A percentile compares a stretch with the other conserved stretches of the same genome.
Evolutionary conservation across 495 filamentous ascomycete genomes (phyloP).

Genomic region (Neurospora hispaniola): DNA sequence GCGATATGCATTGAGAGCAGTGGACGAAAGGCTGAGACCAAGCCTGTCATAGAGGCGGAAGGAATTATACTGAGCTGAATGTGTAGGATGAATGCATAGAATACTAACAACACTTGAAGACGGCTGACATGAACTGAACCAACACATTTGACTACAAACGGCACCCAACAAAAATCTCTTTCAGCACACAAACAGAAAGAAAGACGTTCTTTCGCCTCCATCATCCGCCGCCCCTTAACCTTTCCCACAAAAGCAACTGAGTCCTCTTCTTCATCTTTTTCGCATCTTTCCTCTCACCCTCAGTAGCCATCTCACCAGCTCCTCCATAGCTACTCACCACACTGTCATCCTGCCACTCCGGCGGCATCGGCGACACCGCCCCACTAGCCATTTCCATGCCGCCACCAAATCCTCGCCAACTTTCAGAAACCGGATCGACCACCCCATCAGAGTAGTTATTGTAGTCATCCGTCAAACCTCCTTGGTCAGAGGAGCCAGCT

Average conservation of each 20-base stretch:
- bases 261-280: slow-evolving; percentile 7
- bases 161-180: not conserved
- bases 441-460: not conserved
- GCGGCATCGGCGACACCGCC: not conserved
- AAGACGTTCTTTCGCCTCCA: not conserved
- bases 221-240: slow-evolving; percentile 11
- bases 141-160: not conserved
- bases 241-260: slow-evolving; percentile 13
- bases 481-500: not conserved
- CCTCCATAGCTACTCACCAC: not conserved
- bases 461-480: not conserved
- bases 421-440: not conserved
- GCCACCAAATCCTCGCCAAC: not conserved
- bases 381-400: not conserved
- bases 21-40: not conserved
- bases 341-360: not conserved
- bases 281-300: not conserved
- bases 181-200: not conserved
- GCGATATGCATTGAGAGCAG: not conserved
- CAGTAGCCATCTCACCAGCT: not conserved
- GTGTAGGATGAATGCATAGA: not conserved
- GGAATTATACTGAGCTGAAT: not conserved
- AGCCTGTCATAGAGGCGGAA: not conserved
- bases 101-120: not conserved
- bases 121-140: not conserved